Conservation (phyloP, 2,329 filamentous ascomycete genomes). For the Sordariomycetes sp. region DNA sequence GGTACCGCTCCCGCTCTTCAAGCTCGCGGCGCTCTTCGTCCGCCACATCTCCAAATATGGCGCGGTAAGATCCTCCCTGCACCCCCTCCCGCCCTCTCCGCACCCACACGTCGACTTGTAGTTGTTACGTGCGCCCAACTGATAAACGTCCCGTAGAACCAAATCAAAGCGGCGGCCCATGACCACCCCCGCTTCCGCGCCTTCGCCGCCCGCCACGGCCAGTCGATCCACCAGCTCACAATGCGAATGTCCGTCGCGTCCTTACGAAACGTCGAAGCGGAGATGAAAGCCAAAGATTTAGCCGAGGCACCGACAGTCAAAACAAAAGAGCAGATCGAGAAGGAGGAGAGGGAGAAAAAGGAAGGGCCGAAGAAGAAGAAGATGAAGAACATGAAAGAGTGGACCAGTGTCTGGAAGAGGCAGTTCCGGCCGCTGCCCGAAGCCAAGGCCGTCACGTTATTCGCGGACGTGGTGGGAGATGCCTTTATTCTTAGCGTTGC, state of each 20-base stretch:
- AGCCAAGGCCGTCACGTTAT: conserved; percentile 51
- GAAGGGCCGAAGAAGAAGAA: conserved; percentile 14
- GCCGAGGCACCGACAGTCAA: conserved; percentile 52
- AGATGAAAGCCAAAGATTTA: conserved; percentile 45
- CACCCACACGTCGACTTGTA: not conserved
- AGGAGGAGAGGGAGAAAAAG: conserved; percentile 25
- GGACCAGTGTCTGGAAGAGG: conserved; percentile 48
- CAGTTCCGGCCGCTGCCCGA: conserved; percentile 52
- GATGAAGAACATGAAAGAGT: conserved; percentile 17
- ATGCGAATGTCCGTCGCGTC: conserved; percentile 50
- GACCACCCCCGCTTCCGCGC: conserved; percentile 47
- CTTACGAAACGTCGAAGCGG: conserved; percentile 42
- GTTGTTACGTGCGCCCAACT: not conserved
- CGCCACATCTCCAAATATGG: conserved; percentile 57
- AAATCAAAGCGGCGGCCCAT: conserved; percentile 52
- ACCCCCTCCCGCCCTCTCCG: not conserved
- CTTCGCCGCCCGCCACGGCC: conserved; percentile 48
- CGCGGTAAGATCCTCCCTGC: conserved; percentile 34
- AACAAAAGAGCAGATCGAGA: conserved; percentile 45
- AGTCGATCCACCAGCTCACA: conserved; percentile 52
- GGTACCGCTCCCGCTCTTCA: conserved; percentile 55
- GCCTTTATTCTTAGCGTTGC: conserved; percentile 49
- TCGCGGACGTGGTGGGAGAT: conserved; percentile 53
- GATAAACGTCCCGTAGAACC: conserved; percentile 32
- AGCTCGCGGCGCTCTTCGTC: conserved; percentile 50